A percentile compares a stretch with the other conserved stretches of the same genome.
These are phyloP conservation scores for Albizia julibrissin DNA, from an alignment of 306 rosid genomes.

Conservation along the genomic window DNA sequence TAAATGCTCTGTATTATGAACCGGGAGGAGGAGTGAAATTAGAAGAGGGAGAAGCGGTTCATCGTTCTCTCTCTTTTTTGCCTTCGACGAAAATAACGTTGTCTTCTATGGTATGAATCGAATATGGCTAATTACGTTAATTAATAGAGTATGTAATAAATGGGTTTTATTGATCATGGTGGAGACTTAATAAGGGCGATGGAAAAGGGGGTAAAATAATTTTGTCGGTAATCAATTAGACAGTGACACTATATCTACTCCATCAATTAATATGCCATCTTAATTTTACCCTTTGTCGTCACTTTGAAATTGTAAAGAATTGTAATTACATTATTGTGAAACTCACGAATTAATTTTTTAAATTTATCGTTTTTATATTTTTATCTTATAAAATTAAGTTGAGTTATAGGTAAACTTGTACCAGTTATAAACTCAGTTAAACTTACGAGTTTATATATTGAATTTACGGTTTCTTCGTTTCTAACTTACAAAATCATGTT, in stretches of 20 bases:
- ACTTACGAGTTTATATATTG: fast-evolving
- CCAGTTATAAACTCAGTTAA: too few species aligned
- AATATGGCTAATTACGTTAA: background rate
- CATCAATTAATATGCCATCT: background rate
- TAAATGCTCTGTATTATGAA: too few species aligned
- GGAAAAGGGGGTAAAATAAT: background rate
- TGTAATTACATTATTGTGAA: too few species aligned
- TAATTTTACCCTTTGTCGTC: background rate
- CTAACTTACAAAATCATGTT: too few species aligned
- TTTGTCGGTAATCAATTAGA: background rate
- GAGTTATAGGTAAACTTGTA: too few species aligned
- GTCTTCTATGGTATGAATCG: background rate
- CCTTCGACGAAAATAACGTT: background rate
- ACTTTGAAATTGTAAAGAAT: too few species aligned
- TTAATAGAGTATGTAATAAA: background rate
- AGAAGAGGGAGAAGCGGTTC: background rate
- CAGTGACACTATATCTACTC: constrained; percentile 16
- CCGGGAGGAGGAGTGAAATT: background rate
- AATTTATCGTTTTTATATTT: too few species aligned
- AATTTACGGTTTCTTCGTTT: too few species aligned
- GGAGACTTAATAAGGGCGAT: background rate
- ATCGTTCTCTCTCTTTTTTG: background rate
- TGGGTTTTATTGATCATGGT: background rate
- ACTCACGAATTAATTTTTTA: too few species aligned
- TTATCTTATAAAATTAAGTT: too few species aligned